These are phyloP conservation scores for Phytophthora hibernalis DNA, from an alignment of 352 stramenopile genomes.

Conservation along the genomic window DNA sequence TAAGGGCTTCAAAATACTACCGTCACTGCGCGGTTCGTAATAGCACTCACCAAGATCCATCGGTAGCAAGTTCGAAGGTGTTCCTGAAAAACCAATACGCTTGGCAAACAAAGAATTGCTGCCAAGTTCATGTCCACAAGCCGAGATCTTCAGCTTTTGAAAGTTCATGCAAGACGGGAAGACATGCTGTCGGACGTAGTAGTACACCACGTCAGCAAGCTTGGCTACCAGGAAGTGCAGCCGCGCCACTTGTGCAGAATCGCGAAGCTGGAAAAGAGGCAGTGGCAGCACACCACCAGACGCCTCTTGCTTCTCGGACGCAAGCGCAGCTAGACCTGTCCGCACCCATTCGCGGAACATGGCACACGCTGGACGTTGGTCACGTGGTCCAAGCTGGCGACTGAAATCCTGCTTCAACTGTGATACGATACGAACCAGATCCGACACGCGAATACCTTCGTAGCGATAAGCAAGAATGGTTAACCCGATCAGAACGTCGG, in stretches of 20 bases:
- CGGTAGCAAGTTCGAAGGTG: conserved; percentile 98
- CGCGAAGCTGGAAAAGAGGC: conserved; percentile 97
- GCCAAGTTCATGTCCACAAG: conserved; percentile 99
- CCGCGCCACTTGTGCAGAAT: conserved; percentile 95
- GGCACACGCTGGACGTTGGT: conserved; percentile 77
- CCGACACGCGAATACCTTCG: conserved; percentile 86
- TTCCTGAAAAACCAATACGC: conserved; percentile 99
- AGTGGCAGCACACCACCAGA: conserved; percentile 89
- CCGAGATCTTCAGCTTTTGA: conserved; percentile 98
- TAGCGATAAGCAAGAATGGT: conserved; percentile 93
- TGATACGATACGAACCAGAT: conserved; percentile 88
- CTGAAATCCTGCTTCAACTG: conserved; percentile 91
- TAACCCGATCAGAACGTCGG: conserved; percentile 95
- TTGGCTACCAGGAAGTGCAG: conserved; percentile 95
- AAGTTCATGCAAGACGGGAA: conserved; percentile 99
- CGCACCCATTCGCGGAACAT: conserved; percentile 85
- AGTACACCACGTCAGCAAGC: conserved; percentile 95
- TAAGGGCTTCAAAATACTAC: conserved; percentile 98
- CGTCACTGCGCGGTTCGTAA: conserved; percentile 98
- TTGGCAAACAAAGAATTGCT: conserved; percentile 98
- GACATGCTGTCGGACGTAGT: conserved; percentile 98
- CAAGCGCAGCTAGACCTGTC: conserved; percentile 47
- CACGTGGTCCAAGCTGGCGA: conserved; percentile 80
- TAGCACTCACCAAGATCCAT: conserved; percentile 98
- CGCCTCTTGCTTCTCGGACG: conserved; percentile 34